Evolutionary conservation across 2,329 filamentous ascomycete species (phyloP), one percentile per base, ranked within the genome.

Genomic region (Leptographium radiaticola): DNA sequence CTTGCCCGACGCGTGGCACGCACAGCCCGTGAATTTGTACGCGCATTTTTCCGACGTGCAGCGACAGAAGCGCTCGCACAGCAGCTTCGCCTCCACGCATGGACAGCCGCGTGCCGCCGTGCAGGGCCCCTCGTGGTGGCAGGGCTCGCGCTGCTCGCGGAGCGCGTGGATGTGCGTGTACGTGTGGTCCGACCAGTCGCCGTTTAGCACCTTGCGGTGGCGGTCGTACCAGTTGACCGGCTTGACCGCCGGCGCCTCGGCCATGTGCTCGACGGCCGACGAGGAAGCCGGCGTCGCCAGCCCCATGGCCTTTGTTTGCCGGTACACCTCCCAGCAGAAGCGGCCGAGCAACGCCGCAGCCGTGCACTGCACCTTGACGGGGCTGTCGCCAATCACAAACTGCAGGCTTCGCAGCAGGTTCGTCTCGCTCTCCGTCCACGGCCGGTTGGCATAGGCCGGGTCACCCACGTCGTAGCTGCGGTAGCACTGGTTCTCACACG

Each of bases 11-110:
- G 44, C 57, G 50, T 80, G 71, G 62, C 87, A 91, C 3, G 74
- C 75, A 62, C 82, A 86, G 2, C 82, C 82, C 0, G 79, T 84
- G 59, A 84, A 86, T 55, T 83, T 81, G 59, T 79, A 76, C 36
- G 75, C 74, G 57, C 82, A 86, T 16, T 63, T 72, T 11, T 80
- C 75, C 4, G 74, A 72, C 0, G 78, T 76, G 60, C 82, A 86
- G 11, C 74, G 72, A 58, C 87, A 91, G 57, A 80, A 82, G 59
- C 84, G 85, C 59, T 90, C 86, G 62, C 87, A 91, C 18, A 84
- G 74, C 20, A 88, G 69, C 16, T 74, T 73, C 11, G 76, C 71
- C 49, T 73, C 66, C 16, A 79, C 81, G 62, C 87, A 91, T 2
- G 74, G 69, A 60, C 87, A 91, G 18, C 69, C 61, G 13, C 74